These are phyloP conservation scores for Boletus rufocinnamomeus DNA, from an alignment of 768 basidiomycete species.

Conservation along the genomic window DNA sequence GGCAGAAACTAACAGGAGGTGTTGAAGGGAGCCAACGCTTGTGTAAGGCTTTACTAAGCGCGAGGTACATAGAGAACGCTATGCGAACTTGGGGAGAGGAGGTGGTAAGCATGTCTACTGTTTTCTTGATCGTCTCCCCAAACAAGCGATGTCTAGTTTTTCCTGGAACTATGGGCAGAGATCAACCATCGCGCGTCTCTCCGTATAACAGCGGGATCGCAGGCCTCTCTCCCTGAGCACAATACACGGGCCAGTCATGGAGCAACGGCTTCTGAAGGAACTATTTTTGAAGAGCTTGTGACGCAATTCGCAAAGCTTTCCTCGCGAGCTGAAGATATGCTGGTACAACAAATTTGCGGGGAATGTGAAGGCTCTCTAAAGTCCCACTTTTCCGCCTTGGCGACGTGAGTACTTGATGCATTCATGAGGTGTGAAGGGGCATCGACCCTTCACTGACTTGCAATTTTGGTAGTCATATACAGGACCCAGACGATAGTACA, in stretches of 20 bases:
- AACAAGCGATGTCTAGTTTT: conserved; percentile 59
- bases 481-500: conserved; percentile 11
- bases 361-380: conserved; percentile 82
- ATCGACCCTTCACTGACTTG: conserved; percentile 1
- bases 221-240: conserved; percentile 52
- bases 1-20: conserved; percentile 73
- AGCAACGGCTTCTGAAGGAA: conserved; percentile 50
- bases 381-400: conserved; percentile 62
- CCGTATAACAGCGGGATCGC: conserved; percentile 52
- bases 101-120: conserved; percentile 52
- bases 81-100: conserved; percentile 91
- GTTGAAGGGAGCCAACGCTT: conserved; percentile 81
- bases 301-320: conserved; percentile 60
- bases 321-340: conserved; percentile 82
- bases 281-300: conserved; percentile 81
- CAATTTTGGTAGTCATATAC: conserved; percentile 11
- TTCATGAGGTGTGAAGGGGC: not conserved
- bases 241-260: conserved; percentile 17
- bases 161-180: conserved; percentile 86
- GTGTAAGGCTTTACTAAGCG: conserved; percentile 84
- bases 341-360: conserved; percentile 75
- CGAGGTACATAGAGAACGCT: conserved; percentile 66
- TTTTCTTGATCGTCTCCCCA: conserved; percentile 1
- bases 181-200: conserved; percentile 63
- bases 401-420: conserved; percentile 37